Percentiles rank a stretch among this genome's conserved stretches.
phyloP scores from a whole-genome alignment of 2,329 filamentous ascomycete genomes.

The Plenodomus biglobosus region DNA sequence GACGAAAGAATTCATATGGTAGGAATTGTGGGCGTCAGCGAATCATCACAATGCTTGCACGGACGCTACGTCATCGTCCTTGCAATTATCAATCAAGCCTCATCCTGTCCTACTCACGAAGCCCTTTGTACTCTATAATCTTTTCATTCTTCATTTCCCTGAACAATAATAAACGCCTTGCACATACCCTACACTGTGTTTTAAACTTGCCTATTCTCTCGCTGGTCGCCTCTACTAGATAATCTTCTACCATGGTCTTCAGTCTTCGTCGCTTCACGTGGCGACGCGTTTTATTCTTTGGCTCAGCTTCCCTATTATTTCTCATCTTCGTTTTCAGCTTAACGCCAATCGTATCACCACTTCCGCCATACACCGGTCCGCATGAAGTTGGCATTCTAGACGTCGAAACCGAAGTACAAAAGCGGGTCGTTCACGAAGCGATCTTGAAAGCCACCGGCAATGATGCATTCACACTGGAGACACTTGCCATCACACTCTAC shows the following conservation, averaged over 20 bases:
- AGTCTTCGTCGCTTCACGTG: conserved; percentile 23
- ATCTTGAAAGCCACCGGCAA: conserved; percentile 44
- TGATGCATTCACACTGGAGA: conserved; percentile 49
- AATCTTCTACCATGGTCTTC: conserved; percentile 19
- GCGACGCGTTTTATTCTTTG: conserved; percentile 28
- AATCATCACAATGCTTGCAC: not conserved
- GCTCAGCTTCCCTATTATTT: conserved; percentile 33
- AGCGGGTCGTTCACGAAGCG: conserved; percentile 39
- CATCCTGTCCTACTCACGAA: not conserved
- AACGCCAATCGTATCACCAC: conserved; percentile 46
- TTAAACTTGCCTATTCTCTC: not conserved
- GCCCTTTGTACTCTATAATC: not conserved
- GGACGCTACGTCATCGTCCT: not conserved
- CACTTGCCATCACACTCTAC: conserved; percentile 50
- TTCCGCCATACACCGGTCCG: conserved; percentile 48
- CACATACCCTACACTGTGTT: conserved; percentile 7
- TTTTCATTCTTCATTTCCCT: not conserved
- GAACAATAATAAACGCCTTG: not conserved
- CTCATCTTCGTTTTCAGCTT: conserved; percentile 44
- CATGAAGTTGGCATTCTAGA: conserved; percentile 50
- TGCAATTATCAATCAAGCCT: not conserved
- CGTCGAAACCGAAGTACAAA: conserved; percentile 45
- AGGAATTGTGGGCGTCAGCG: not conserved
- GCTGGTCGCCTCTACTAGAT: not conserved
- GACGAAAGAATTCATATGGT: not conserved